Base-by-base conservation (phyloP, 1,284 basidiomycete genomes). In the Naganishia cerealis region DNA sequence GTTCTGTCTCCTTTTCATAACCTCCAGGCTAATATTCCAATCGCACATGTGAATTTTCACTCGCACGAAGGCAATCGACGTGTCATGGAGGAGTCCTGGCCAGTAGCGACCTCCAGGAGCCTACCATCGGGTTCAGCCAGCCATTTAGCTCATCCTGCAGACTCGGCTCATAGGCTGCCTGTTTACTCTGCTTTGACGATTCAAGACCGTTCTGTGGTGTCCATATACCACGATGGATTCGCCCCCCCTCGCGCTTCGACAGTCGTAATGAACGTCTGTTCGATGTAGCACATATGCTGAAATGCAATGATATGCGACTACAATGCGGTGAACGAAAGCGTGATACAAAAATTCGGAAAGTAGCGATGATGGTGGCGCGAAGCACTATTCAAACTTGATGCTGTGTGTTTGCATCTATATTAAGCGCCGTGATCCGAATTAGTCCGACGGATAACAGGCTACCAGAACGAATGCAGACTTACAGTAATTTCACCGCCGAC, bases 401-500 rank as follows among this genome's bases (percentile, higher is more conserved):
- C 89, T 91, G 79, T 90, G 89, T 69, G 85, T 88, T 73, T 87
- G 80, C 85, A 94, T 83, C 90, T 92, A 73, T 39, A 72, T 67
- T 71, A 24, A 38, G 36, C 67, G 48, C 15, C 65, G 68, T 33
- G 75, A 65, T 46, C 71, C 50, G 18, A 42, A 40, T n/a, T 5
- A 21, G 50, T 43, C 38, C 5, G 65, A 38, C 13, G 63, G 54
- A 33, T 58, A 71, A 62, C 24, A 43, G 12, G 57, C 58, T 48
- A 29, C 29, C 15, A 16, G 33, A 52, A 58, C 7, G 24, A 57
- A 39, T 15, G 36, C 52, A 36, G 50, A 82, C 86, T 78, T 76
- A 92, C 90, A 42, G 92, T 94, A 71, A 96, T 96, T 74, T 92
- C 90, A 42, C 93, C 93, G 21, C 93, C 93, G 58, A 86, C 86